Percentiles rank a stretch among this genome's conserved stretches.
phyloP scores from a whole-genome alignment of 78 protist species.

The Salpingoeca rosetta region DNA sequence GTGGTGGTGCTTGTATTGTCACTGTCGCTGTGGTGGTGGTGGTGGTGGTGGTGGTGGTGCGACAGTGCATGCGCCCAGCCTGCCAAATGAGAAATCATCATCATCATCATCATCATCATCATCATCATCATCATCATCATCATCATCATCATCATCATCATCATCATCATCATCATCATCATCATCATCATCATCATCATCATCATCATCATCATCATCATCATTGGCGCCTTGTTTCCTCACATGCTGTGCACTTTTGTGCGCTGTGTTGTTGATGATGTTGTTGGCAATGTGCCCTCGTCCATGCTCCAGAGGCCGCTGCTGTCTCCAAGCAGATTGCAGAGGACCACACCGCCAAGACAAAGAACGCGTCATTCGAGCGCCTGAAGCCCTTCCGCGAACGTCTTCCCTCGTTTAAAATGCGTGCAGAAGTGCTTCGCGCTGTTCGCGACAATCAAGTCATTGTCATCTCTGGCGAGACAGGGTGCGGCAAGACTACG shows the following conservation, averaged over 20 bases:
- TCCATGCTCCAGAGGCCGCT: not conserved
- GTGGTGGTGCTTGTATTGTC: too few relatives aligned
- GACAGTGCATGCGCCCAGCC: too few relatives aligned
- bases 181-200: too few relatives aligned
- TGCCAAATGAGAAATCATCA: too few relatives aligned
- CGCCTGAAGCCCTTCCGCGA: not conserved
- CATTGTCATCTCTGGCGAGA: not conserved
- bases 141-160: too few relatives aligned
- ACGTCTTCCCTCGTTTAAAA: not conserved
- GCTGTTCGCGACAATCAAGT: not conserved
- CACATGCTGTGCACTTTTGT: not conserved
- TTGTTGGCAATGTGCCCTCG: not conserved
- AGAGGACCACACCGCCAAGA: not conserved
- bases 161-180: too few relatives aligned
- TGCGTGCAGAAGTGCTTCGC: not conserved
- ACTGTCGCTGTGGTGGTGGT: too few relatives aligned
- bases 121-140: too few relatives aligned
- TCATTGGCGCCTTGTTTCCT: not conserved
- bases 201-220: too few relatives aligned
- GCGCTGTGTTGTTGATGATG: not conserved
- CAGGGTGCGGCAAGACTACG: slow-evolving; percentile 46
- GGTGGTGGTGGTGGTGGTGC: too few relatives aligned
- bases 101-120: too few relatives aligned
- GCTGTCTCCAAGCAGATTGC: not conserved
- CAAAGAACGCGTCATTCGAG: not conserved